Conservation (phyloP, 495 filamentous ascomycete genomes). For the Cladorrhinum samala region DNA sequence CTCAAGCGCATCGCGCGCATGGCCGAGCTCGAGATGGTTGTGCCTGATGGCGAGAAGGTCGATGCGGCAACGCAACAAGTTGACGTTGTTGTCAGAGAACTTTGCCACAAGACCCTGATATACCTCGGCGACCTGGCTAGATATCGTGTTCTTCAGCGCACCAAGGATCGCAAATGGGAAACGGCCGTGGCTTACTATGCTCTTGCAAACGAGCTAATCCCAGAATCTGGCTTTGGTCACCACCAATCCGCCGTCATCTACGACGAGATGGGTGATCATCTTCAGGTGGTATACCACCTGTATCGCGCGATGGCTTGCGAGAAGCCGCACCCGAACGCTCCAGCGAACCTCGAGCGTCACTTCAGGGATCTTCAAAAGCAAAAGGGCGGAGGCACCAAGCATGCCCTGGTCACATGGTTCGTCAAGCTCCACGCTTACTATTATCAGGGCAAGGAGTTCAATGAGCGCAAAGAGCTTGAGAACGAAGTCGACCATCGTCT, state of each 20-base stretch:
- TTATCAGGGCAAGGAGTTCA: slow-evolving; percentile 62
- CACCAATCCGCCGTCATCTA: slow-evolving; percentile 88
- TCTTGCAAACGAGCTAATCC: slow-evolving; percentile 71
- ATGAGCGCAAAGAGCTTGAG: slow-evolving; percentile 76
- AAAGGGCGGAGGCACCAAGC: slow-evolving; percentile 14
- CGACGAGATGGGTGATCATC: slow-evolving; percentile 64
- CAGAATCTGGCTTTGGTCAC: slow-evolving; percentile 71
- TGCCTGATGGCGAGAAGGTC: slow-evolving; percentile 32
- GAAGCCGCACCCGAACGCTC: slow-evolving; percentile 65
- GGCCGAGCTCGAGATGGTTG: slow-evolving; percentile 50
- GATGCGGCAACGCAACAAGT: slow-evolving; percentile 41
- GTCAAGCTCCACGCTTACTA: slow-evolving; percentile 81
- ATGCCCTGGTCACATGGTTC: slow-evolving; percentile 69
- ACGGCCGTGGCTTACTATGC: slow-evolving; percentile 79
- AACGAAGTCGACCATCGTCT: slow-evolving; percentile 76
- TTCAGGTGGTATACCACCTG: slow-evolving; percentile 80
- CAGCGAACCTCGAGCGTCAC: slow-evolving; percentile 69
- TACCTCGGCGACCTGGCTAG: slow-evolving; percentile 86
- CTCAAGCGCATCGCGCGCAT: slow-evolving; percentile 64
- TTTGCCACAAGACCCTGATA: slow-evolving; percentile 79
- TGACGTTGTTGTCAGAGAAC: slow-evolving; percentile 54
- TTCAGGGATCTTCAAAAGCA: slow-evolving; percentile 57
- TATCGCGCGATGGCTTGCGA: slow-evolving; percentile 72
- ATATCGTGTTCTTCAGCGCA: slow-evolving; percentile 54
- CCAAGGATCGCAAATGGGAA: slow-evolving; percentile 68